Evolutionary conservation across 2,329 filamentous ascomycete species (phyloP).

Genomic region (Berkeleyomyces basicola): DNA sequence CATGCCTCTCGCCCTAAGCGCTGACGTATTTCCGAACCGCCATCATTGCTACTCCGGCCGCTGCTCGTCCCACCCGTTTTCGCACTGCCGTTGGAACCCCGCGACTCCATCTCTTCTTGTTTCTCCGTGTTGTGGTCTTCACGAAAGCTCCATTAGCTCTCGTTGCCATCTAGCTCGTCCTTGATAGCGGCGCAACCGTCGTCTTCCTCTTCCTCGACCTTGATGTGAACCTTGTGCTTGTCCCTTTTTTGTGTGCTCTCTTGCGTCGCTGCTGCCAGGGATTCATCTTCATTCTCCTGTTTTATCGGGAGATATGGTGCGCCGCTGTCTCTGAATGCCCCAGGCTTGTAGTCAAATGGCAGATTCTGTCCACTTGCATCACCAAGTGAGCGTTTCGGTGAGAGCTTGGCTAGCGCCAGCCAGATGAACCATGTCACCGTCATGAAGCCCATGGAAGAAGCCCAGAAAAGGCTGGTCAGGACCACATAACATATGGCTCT

Average conservation of each 20-base stretch:
- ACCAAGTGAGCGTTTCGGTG: not conserved
- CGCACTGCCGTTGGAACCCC: not conserved
- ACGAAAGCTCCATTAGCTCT: not conserved
- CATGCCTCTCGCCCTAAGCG: not conserved
- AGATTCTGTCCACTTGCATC: not conserved
- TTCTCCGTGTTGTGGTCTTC: not conserved
- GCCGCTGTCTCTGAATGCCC: not conserved
- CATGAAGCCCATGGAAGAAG: constrained; percentile 52
- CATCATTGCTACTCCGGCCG: not conserved
- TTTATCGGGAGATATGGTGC: not conserved
- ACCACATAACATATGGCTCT: constrained; percentile 50
- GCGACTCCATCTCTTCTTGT: not conserved
- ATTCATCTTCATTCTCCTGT: not conserved
- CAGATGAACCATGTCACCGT: constrained; percentile 46
- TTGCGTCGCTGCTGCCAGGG: not conserved
- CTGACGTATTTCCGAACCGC: not conserved
- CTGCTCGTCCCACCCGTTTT: not conserved
- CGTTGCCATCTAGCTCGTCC: not conserved
- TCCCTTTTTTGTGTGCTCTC: not conserved
- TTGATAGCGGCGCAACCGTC: constrained; percentile 6
- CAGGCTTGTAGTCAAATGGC: not conserved
- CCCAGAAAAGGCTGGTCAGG: constrained; percentile 62
- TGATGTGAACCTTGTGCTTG: constrained; percentile 12
- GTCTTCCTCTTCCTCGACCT: constrained; percentile 10
- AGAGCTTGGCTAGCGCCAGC: constrained; percentile 5